Base-by-base conservation (phyloP, 495 filamentous ascomycete genomes). In the Hyaloscypha finlandica region DNA sequence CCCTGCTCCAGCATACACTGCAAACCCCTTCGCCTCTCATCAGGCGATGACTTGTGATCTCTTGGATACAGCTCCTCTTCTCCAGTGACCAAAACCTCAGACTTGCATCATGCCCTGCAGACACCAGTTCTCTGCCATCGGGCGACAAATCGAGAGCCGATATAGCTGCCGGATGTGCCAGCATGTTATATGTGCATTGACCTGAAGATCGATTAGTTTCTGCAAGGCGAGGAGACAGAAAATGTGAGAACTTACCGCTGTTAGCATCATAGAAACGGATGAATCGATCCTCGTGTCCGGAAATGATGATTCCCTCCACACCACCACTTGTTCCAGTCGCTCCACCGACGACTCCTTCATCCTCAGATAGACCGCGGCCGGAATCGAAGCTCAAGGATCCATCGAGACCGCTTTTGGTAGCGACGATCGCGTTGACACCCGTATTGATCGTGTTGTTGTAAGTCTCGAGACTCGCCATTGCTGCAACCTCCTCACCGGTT, bases 151-250 rank as follows among this genome's bases (percentile, higher is more conserved):
- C 93, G 19, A 99, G 86, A 14, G 91, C 87, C 16, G 95, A 93
- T 71, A 98, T 97, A 48, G 95, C 88, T 4, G 93, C 89, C 2
- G 94, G 92, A 74, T 99, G 95, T 3, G 95, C 95, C 64, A 97
- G 88, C 95, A 99, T 98, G 70, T 89, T 94, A 77, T 98, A 99
- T 19, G 96, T 97, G 81, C 93, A 97, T 95, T 98, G 96, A 68
- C 95, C 95, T 99, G 71, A 12, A 57, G 6, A 37, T 39, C 1
- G 14, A 61, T 64, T 51, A 68, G 58, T 37, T 12, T 59, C 32
- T 59, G 6, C n/a, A 4, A 45, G 48, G 11, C 22, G 11, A 12
- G 12, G 61, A 52, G 22, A 30, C 32, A 53, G n/a, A 59, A n/a
- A n/a, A 4, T 16, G n/a, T 16, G 42, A 59, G 22, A 71, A 88